Conservation (phyloP, 1,284 basidiomycete genomes). For the Somion occarium region DNA sequence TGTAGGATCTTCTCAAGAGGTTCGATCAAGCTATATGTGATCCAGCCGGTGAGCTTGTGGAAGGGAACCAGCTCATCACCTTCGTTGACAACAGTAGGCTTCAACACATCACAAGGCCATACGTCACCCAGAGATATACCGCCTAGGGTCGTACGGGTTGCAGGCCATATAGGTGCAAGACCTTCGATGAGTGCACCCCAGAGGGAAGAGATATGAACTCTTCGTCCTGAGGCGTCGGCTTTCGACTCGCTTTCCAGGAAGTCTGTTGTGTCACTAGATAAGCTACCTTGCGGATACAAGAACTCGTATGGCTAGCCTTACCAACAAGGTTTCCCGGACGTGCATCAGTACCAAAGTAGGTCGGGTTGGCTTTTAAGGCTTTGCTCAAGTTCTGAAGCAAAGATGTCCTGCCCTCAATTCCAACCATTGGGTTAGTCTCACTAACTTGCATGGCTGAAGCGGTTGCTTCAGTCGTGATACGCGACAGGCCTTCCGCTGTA, state of each 20-base stretch:
- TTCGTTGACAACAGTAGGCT: constrained; percentile 31
- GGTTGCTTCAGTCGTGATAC: constrained; percentile 59
- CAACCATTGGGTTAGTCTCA: constrained; percentile 80
- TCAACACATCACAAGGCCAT: constrained; percentile 74
- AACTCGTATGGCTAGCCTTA: constrained; percentile 29
- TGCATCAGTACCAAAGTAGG: constrained; percentile 67
- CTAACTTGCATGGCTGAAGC: constrained; percentile 80
- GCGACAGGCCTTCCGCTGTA: constrained; percentile 67
- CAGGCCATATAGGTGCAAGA: constrained; percentile 86
- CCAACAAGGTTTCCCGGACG: constrained; percentile 83
- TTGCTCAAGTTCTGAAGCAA: constrained; percentile 71
- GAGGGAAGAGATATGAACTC: constrained; percentile 62
- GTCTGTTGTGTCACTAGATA: too few species aligned
- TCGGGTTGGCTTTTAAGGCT: constrained; percentile 60
- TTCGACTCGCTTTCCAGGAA: constrained; percentile 61
- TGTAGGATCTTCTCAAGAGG: constrained; percentile 72
- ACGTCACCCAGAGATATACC: constrained; percentile 82
- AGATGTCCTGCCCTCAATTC: constrained; percentile 80
- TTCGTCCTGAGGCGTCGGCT: constrained; percentile 32
- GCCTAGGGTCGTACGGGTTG: constrained; percentile 63
- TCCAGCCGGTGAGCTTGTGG: constrained; percentile 95
- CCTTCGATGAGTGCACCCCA: constrained; percentile 85
- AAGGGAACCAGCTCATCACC: constrained; percentile 83
- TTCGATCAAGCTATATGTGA: constrained; percentile 84
- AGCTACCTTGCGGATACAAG: not conserved